Evolutionary conservation across 1,284 basidiomycete species (phyloP).

Genomic region (Cryptococcus amylolentus): DNA sequence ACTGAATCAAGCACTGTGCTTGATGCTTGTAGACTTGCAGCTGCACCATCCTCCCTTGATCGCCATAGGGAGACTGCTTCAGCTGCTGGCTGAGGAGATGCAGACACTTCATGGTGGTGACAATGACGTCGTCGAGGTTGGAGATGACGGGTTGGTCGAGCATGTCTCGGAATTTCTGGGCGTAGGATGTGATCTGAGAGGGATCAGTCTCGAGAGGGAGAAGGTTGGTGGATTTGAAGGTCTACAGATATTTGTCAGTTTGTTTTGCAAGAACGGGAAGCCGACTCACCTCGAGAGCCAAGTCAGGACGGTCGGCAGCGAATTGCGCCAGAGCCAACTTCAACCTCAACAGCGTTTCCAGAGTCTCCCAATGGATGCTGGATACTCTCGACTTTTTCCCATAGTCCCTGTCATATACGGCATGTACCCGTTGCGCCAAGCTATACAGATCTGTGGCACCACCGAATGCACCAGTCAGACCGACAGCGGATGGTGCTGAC

Average conservation of each 20-base stretch:
- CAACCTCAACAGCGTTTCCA: conserved; percentile 67
- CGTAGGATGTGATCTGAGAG: conserved; percentile 75
- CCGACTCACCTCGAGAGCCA: conserved; percentile 69
- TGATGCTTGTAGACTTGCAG: conserved; percentile 44
- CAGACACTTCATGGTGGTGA: conserved; percentile 91
- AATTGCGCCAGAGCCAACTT: conserved; percentile 78
- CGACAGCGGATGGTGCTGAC: conserved; percentile 9
- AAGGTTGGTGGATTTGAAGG: conserved; percentile 83
- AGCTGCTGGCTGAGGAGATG: conserved; percentile 71
- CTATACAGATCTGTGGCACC: conserved; percentile 59
- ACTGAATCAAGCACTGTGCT: conserved; percentile 65
- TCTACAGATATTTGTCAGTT: conserved; percentile 51
- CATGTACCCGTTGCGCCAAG: conserved; percentile 76
- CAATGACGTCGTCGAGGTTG: conserved; percentile 83
- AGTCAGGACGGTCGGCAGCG: conserved; percentile 67
- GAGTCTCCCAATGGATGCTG: conserved; percentile 66
- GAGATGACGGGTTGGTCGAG: conserved; percentile 80
- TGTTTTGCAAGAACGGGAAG: not conserved
- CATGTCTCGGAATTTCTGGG: conserved; percentile 80
- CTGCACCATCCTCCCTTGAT: conserved; percentile 38
- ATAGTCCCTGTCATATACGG: conserved; percentile 80
- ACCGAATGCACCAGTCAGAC: conserved; percentile 41
- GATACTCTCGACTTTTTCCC: conserved; percentile 69
- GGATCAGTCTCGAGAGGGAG: conserved; percentile 85
- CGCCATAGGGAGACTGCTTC: conserved; percentile 69